phyloP scores from a whole-genome alignment of 768 basidiomycete genomes.

The Podaxis sp. region DNA sequence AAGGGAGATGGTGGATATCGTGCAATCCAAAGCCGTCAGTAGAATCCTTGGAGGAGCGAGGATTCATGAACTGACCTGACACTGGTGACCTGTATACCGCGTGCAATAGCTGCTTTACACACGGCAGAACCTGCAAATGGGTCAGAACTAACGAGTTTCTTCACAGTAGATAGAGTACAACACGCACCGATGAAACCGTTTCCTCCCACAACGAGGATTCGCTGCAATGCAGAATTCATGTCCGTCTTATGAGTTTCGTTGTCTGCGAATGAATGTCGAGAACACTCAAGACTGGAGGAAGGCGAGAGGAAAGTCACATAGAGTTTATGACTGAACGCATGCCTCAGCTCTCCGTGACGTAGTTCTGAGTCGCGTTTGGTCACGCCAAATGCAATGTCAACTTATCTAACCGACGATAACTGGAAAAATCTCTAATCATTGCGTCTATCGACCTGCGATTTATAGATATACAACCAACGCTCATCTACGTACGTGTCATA shows the following conservation, averaged over 20 bases:
- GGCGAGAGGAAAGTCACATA: conserved; percentile 4
- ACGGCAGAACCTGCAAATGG: conserved; percentile 78
- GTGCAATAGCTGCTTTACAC: conserved; percentile 82
- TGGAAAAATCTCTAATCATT: not conserved
- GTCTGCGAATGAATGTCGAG: not conserved
- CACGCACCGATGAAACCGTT: conserved; percentile 90
- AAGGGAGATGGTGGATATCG: not conserved
- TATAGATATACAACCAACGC: not conserved
- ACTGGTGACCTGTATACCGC: conserved; percentile 86
- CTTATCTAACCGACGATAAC: not conserved
- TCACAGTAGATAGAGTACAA: conserved; percentile 9
- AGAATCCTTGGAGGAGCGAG: not conserved
- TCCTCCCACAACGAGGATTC: conserved; percentile 94
- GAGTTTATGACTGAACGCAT: not conserved
- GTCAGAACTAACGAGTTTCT: conserved; percentile 13
- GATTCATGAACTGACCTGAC: conserved; percentile 60
- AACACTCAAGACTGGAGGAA: not conserved
- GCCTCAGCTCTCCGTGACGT: not conserved
- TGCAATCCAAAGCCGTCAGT: not conserved
- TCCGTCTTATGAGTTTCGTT: conserved; percentile 2
- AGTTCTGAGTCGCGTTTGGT: not conserved
- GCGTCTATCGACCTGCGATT: not conserved
- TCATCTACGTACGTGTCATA: too few species aligned
- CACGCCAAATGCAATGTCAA: not conserved
- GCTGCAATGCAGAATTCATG: conserved; percentile 43